These are phyloP conservation scores for Phialophora macrospora DNA, from an alignment of 2,329 filamentous ascomycete genomes.

Conservation along the genomic window DNA sequence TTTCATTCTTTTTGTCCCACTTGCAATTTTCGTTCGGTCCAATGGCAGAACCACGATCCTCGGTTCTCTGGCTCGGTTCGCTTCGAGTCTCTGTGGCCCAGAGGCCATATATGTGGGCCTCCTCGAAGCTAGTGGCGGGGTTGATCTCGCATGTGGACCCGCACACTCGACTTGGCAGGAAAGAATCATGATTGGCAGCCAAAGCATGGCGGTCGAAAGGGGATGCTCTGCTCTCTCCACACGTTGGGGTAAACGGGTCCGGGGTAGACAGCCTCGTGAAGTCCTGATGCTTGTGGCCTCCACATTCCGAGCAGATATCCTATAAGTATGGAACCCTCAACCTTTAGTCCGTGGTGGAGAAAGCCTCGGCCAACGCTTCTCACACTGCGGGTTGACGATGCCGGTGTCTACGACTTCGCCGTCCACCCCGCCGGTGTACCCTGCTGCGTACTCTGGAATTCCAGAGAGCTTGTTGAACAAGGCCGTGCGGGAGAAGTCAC, in stretches of 20 bases:
- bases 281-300: background rate
- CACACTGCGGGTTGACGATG: background rate
- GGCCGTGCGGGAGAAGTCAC: constrained; percentile 10
- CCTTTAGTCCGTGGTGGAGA: background rate
- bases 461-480: constrained; percentile 17
- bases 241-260: constrained; percentile 11
- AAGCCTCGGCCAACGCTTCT: background rate
- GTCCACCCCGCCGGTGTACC: constrained; percentile 2
- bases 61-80: background rate
- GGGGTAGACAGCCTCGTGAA: constrained; percentile 2
- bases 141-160: constrained; percentile 7
- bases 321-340: background rate
- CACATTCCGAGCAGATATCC: constrained; percentile 7
- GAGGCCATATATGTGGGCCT: background rate
- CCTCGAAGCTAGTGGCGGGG: background rate
- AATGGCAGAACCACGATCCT: background rate
- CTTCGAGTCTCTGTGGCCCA: background rate
- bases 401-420: background rate
- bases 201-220: background rate
- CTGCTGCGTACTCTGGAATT: constrained; percentile 14
- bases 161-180: background rate
- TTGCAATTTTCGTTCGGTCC: background rate
- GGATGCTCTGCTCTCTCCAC: constrained; percentile 10
- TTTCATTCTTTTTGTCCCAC: background rate
- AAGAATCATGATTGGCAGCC: background rate